Evolutionary conservation across 805 yeast species (phyloP).

Genomic region (Kodamaea nitidulidarum): DNA sequence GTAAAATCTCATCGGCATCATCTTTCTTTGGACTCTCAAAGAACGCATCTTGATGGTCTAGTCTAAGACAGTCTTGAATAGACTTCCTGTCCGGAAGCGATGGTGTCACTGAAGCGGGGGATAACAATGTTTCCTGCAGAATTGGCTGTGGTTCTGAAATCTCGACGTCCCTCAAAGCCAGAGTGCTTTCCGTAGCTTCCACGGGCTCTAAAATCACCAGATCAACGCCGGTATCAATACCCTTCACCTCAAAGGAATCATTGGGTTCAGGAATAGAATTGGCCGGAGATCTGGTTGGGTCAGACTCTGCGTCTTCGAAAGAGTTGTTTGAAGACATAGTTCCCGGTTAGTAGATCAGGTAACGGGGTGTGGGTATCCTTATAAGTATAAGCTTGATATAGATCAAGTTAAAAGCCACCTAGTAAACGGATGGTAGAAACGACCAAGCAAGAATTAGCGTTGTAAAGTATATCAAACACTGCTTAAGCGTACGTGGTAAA

Average conservation of each 20-base stretch:
- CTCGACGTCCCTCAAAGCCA: neutral
- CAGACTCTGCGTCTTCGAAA: constrained; percentile 19
- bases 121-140: neutral
- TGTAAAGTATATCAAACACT: neutral
- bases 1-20: constrained; percentile 8
- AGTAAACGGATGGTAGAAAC: neutral
- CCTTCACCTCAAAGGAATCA: neutral
- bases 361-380: no score
- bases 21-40: constrained; percentile 9
- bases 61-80: constrained; percentile 19
- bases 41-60: constrained; percentile 20
- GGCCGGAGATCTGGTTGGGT: neutral
- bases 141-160: neutral
- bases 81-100: constrained; percentile 33
- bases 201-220: neutral
- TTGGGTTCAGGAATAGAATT: neutral
- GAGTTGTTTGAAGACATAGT: constrained; percentile 19
- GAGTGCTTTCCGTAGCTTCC: neutral
- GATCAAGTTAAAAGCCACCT: no score
- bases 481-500: neutral
- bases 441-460: neutral
- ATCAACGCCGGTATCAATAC: neutral
- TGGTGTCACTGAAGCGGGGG: constrained; percentile 17
- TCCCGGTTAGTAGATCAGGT: neutral
- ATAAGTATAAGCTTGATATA: no score